These are phyloP conservation scores for Polychytrium aggregatum DNA, from an alignment of 192 early-diverging fungal species.

Conservation along the genomic window DNA sequence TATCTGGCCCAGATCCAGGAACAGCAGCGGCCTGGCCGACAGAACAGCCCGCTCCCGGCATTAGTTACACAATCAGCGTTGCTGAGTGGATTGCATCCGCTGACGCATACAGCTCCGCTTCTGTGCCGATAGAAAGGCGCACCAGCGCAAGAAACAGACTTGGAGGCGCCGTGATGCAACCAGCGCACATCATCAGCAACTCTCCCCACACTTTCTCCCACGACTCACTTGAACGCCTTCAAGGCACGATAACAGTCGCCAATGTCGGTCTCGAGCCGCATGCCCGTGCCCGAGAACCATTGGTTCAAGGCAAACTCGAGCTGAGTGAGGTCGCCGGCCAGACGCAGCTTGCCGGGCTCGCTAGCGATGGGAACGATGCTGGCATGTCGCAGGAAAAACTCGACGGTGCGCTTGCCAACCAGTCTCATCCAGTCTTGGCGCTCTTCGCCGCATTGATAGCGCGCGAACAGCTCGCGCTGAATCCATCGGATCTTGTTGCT, in stretches of 20 bases:
- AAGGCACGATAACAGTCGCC: constrained; percentile 44
- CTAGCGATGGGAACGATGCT: constrained; percentile 46
- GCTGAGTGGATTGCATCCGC: no score
- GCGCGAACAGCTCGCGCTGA: constrained; percentile 37
- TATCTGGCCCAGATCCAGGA: constrained; percentile 47
- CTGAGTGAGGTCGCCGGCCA: constrained; percentile 62
- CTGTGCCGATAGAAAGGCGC: no score
- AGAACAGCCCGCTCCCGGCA: not conserved
- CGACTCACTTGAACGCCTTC: constrained; percentile 50
- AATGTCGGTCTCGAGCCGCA: constrained; percentile 45
- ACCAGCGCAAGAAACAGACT: not conserved
- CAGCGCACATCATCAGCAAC: not conserved
- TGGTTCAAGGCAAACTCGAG: constrained; percentile 58
- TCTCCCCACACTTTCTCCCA: no score
- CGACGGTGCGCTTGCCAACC: constrained; percentile 27
- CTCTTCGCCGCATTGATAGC: constrained; percentile 51
- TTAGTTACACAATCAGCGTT: not conserved
- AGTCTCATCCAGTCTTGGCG: constrained; percentile 41
- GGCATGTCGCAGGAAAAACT: constrained; percentile 58
- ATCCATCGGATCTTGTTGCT: constrained; percentile 43
- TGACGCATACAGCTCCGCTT: no score
- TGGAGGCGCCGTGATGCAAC: not conserved
- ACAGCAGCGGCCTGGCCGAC: constrained; percentile 41
- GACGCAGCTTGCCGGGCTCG: constrained; percentile 52
- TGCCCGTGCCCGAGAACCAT: constrained; percentile 41